Base-by-base conservation (phyloP, 192 early-diverging fungal genomes). In the Linnemannia schmuckeri region DNA sequence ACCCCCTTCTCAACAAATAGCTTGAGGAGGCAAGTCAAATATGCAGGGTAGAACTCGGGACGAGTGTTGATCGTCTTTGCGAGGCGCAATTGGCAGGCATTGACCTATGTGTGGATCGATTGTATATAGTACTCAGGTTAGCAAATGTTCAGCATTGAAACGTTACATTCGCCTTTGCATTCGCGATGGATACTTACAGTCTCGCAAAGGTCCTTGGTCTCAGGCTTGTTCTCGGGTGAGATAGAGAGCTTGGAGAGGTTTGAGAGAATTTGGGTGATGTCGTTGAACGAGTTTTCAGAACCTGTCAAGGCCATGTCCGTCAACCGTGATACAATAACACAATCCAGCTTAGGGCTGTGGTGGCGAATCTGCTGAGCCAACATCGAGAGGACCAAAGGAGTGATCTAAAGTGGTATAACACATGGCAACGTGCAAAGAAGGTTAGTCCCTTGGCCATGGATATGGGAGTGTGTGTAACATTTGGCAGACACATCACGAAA, bases 1-100 rank as follows among this genome's bases (percentile, higher is more conserved):
- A 90, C 89, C 20, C 92, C 93, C 74, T 92, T 94, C 30, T 94
- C 93, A 24, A 93, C 91, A 83, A 94, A 94, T 33, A 92, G 79
- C 38, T 79, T 82, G 66, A 94, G 88, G 4, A 94, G 80, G 57
- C 84, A 89, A n/a, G 61, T 83, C 66, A 94, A 73, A 77, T 93
- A 94, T 1, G 90, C 75, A 4, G 68, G 72, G 52, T 94, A 93
- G 52, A 91, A 92, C 57, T 94, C 93, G 5, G 93, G 92, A 0
- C 92, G 87, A 17, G 76, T 47, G 42, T 76, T 84, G 46, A 92
- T 85, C 41, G 88, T 81, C 70, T 85, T 86, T 42, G 93, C 93
- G n/a, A 94, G 66, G 24, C 89, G 81, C 30, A 88, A 33, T 57
- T 90, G 88, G 35, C 90, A 88, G 68, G 73, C 86, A 33, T 88